These are phyloP conservation scores for Cydonia oblonga DNA, from an alignment of 331 rosid genomes.

Conservation along the genomic window DNA sequence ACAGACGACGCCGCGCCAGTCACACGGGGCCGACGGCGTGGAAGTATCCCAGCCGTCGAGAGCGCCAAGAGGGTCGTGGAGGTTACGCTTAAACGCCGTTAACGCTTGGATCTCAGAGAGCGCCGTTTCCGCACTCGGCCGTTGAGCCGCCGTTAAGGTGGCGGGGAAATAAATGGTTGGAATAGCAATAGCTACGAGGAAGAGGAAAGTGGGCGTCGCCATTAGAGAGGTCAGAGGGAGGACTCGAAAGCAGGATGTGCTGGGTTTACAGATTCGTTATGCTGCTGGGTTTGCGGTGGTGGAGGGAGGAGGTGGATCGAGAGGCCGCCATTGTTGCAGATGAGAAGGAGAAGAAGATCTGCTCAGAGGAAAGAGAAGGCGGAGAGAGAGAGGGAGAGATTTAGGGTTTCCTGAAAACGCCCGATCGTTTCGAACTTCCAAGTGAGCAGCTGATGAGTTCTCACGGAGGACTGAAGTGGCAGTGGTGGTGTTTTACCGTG, in stretches of 20 bases:
- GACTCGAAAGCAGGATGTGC: neutral
- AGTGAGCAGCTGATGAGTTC: neutral
- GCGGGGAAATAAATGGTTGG: constrained; percentile 16
- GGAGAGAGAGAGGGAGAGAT: neutral
- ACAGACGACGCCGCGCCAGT: constrained; percentile 65
- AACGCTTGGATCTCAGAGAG: constrained; percentile 43
- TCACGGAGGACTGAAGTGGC: neutral
- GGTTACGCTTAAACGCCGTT: constrained; percentile 32
- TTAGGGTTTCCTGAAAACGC: neutral
- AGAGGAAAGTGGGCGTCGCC: constrained; percentile 9
- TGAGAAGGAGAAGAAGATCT: neutral
- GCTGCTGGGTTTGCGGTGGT: neutral
- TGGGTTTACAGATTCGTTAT: neutral
- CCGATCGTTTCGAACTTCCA: too few species aligned
- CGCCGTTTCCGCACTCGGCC: neutral
- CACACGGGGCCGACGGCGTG: constrained; percentile 58
- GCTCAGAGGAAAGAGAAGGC: neutral
- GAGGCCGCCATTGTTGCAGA: neutral
- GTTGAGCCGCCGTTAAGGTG: constrained; percentile 10
- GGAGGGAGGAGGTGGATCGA: constrained; percentile 24
- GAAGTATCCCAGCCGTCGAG: constrained; percentile 55
- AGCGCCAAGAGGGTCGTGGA: constrained; percentile 53
- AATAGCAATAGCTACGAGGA: constrained; percentile 21
- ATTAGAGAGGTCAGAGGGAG: neutral
- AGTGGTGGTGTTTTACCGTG: neutral